phyloP scores from a whole-genome alignment of 2,329 filamentous ascomycete genomes.

The Paecilomyces formosus region DNA sequence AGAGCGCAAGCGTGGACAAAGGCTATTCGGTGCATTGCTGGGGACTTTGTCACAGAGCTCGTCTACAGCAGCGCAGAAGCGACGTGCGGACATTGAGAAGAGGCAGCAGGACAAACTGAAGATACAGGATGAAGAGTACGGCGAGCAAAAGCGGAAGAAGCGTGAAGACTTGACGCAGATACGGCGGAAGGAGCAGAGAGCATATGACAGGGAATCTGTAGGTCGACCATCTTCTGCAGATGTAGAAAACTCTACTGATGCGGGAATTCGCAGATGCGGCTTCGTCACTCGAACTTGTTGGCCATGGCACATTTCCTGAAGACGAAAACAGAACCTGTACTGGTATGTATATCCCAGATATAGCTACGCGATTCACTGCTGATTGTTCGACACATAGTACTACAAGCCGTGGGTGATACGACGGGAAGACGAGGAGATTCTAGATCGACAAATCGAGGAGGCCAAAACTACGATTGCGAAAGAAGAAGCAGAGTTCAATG shows the following conservation, averaged over 20 bases:
- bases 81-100: conserved; percentile 72
- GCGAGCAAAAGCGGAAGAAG: conserved; percentile 59
- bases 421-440: conserved; percentile 59
- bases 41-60: conserved; percentile 69
- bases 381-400: conserved; percentile 47
- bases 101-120: conserved; percentile 74
- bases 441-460: conserved; percentile 63
- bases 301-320: conserved; percentile 64
- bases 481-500: conserved; percentile 59
- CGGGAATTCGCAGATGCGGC: conserved; percentile 54
- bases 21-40: conserved; percentile 76
- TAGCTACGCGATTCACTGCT: not conserved
- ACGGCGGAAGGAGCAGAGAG: conserved; percentile 62
- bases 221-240: conserved; percentile 25
- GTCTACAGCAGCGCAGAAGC: conserved; percentile 56
- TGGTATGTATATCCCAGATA: conserved; percentile 51
- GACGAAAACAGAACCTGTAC: conserved; percentile 62
- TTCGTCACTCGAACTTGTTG: conserved; percentile 64
- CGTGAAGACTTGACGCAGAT: conserved; percentile 54
- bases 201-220: conserved; percentile 71
- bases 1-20: conserved; percentile 76
- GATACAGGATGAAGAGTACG: conserved; percentile 64
- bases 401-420: conserved; percentile 78
- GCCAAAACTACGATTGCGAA: conserved; percentile 55
- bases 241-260: conserved; percentile 14